A percentile compares a stretch with the other conserved stretches of the same genome.
These are phyloP conservation scores for Trametes cingulata DNA, from an alignment of 768 basidiomycete species.

Conservation along the genomic window DNA sequence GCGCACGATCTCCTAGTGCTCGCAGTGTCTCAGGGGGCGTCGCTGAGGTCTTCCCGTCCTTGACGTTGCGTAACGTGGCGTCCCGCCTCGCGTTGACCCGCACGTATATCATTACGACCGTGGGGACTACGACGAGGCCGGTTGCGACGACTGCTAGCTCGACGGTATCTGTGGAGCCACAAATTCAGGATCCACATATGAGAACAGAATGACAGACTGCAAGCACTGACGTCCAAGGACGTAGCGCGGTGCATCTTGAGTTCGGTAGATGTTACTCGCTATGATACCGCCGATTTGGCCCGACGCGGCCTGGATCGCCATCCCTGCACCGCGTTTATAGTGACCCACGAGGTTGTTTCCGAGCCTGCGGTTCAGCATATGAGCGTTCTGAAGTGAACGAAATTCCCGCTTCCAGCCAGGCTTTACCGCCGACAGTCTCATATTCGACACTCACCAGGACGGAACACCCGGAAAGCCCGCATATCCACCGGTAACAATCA, in stretches of 20 bases:
- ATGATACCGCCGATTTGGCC: slow-evolving; percentile 69
- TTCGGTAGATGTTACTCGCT: slow-evolving; percentile 61
- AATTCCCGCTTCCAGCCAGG: neutral
- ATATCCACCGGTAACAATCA: slow-evolving; percentile 65
- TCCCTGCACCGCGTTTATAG: slow-evolving; percentile 68
- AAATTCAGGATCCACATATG: too few relatives aligned
- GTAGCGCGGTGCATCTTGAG: slow-evolving; percentile 60
- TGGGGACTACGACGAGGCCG: slow-evolving; percentile 53
- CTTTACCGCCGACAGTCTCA: neutral
- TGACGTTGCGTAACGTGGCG: slow-evolving; percentile 32
- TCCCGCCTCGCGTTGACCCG: slow-evolving; percentile 59
- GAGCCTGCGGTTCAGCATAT: slow-evolving; percentile 26
- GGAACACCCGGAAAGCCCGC: slow-evolving; percentile 59
- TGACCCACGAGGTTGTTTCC: slow-evolving; percentile 67
- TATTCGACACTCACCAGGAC: slow-evolving; percentile 43
- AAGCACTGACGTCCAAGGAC: slow-evolving; percentile 59
- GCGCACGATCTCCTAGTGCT: slow-evolving; percentile 58
- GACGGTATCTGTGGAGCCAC: slow-evolving; percentile 45
- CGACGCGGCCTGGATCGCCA: slow-evolving; percentile 71
- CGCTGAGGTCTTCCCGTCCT: slow-evolving; percentile 12
- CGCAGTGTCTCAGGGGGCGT: slow-evolving; percentile 30
- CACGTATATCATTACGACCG: slow-evolving; percentile 48
- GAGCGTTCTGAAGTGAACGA: too few relatives aligned
- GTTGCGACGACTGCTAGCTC: slow-evolving; percentile 70
- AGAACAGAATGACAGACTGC: too few relatives aligned